These are phyloP conservation scores for Corylus americana DNA, from an alignment of 306 rosid species.

Conservation along the genomic window DNA sequence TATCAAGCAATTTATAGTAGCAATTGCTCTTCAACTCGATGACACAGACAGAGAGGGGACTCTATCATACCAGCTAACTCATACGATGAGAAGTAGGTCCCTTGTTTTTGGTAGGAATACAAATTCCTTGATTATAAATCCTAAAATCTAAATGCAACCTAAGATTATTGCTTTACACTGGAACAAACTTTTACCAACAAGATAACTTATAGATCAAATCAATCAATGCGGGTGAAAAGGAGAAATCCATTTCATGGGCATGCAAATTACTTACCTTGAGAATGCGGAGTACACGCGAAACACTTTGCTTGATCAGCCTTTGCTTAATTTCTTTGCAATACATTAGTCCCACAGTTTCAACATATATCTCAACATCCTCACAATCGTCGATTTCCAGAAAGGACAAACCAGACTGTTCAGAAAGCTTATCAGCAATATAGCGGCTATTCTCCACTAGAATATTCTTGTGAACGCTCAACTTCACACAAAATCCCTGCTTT, in stretches of 20 bases:
- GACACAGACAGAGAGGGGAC: no score
- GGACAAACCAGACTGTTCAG: conserved; percentile 49
- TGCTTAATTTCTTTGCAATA: conserved; percentile 88
- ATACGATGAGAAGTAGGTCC: no score
- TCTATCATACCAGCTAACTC: no score
- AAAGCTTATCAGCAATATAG: conserved; percentile 63
- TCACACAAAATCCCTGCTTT: conserved; percentile 91
- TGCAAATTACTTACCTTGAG: conserved; percentile 74
- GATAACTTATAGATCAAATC: neutral
- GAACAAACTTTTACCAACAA: neutral
- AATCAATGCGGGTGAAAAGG: conserved; percentile 10
- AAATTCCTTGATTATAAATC: neutral
- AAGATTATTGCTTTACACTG: neutral
- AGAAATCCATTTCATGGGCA: conserved; percentile 8
- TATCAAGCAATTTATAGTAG: neutral
- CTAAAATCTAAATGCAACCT: neutral
- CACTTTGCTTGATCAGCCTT: conserved; percentile 84
- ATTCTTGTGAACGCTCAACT: conserved; percentile 79
- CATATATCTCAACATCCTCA: conserved; percentile 87
- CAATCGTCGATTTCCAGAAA: conserved; percentile 74
- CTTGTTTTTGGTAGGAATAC: no score
- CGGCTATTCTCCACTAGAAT: conserved; percentile 60
- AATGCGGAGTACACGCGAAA: conserved; percentile 73
- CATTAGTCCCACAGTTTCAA: conserved; percentile 91
- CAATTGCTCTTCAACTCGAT: neutral